Evolutionary conservation across 164 flowering plant species (phyloP), one percentile per base, ranked within the genome.

Genomic region (Aristolochia contorta): DNA sequence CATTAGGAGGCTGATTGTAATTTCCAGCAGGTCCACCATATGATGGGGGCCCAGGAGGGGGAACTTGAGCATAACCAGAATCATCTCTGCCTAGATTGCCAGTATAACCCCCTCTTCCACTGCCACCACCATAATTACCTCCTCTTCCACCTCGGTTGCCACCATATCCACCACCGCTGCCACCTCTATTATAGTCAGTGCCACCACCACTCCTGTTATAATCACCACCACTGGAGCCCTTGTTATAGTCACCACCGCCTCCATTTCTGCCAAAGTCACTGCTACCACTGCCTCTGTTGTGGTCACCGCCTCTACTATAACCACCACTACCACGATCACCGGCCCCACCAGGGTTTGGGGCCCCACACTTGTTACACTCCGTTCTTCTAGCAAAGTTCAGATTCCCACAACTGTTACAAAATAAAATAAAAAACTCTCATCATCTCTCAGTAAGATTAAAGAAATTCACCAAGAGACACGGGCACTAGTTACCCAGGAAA

Each of bases 331-430:
- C 37, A 15, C 55, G 32, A 10, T 23, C 58, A 12, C 52, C 22
- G 43, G 70, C 73, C 45, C 84, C 85, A 56, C 72, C 72, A 61
- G 97, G 93, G 57, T 81, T 73, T 12, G 89, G 87, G 48, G 90
- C 62, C 50, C 96, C 96, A 64, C 99, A 94, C 70, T 91, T 91
- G 77, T 94, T 94, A 72, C 99, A 94, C 71, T 87, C 92, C 16
- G 57, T 58, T 75, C 99, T 78, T 71, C 93, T 82, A 4, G 96
- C 96, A 74, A 94, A 94, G 72, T 94, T 94, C 77, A 80, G 32
- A 73, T 94, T 94, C 55, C 95, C 99, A 76, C 97, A 91, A 55
- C 99, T 94, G 58, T 32, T 32, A 9, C 30, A 6, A 56, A 37
- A 37, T 37, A 6, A 37, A 37, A 37, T 6, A 16, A 20, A 49